A percentile compares a stretch with the other conserved stretches of the same genome.
Evolutionary conservation across 768 basidiomycete genomes (phyloP).

Genomic region (Paxillus ammoniavirescens): DNA sequence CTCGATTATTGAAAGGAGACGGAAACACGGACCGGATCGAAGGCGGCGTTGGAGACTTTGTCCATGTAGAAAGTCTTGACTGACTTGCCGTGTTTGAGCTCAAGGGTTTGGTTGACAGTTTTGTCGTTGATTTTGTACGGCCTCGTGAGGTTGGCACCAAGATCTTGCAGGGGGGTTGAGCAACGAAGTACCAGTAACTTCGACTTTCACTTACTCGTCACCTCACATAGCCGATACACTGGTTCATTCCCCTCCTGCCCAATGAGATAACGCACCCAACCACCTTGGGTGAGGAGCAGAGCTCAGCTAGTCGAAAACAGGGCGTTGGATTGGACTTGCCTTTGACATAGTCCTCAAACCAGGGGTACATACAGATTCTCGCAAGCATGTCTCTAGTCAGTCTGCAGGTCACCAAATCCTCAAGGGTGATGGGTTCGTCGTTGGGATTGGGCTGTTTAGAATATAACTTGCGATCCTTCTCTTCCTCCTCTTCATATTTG

Average conservation of each 20-base stretch:
- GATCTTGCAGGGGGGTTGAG: constrained; percentile 37
- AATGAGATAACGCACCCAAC: constrained; percentile 85
- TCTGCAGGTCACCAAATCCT: constrained; percentile 59
- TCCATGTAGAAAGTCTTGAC: constrained; percentile 70
- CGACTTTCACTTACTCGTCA: constrained; percentile 57
- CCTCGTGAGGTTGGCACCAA: constrained; percentile 52
- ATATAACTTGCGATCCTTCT: constrained; percentile 52
- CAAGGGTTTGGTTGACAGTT: constrained; percentile 61
- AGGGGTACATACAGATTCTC: constrained; percentile 70
- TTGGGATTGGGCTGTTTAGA: constrained; percentile 41
- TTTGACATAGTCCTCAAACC: constrained; percentile 83
- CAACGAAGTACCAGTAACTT: background rate
- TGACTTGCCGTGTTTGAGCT: constrained; percentile 76
- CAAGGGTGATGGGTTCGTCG: constrained; percentile 49
- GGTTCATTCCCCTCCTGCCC: constrained; percentile 55
- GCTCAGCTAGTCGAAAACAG: constrained; percentile 6
- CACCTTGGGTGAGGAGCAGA: constrained; percentile 43
- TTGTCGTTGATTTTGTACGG: constrained; percentile 72
- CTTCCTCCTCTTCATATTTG: constrained; percentile 72
- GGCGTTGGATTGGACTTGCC: constrained; percentile 41
- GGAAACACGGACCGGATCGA: constrained; percentile 52
- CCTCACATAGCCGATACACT: constrained; percentile 82
- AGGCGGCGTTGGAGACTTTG: constrained; percentile 75
- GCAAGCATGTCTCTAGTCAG: constrained; percentile 71
- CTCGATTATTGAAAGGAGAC: background rate